A percentile compares a stretch with the other conserved stretches of the same genome.
These are phyloP conservation scores for Entomortierella chlamydospora DNA, from an alignment of 192 early-diverging fungal genomes.

Conservation along the genomic window DNA sequence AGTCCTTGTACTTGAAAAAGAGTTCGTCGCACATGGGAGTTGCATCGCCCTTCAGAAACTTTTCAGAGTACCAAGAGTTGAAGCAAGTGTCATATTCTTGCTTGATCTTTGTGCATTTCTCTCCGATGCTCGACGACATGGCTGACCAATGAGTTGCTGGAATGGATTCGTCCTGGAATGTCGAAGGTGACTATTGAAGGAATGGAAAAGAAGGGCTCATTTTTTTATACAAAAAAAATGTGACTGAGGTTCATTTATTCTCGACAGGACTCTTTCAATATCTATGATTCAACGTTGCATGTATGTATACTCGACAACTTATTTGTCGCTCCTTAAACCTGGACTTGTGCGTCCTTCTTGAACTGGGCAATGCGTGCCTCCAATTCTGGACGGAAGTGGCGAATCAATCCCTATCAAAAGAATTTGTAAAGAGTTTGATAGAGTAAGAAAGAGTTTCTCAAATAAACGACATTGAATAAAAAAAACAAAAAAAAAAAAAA, in stretches of 20 bases:
- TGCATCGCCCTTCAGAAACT: slow-evolving; percentile 89
- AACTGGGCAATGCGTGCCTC: slow-evolving; percentile 70
- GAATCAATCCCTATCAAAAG: slow-evolving; percentile 77
- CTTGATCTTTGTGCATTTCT: slow-evolving; percentile 83
- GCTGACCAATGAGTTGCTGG: slow-evolving; percentile 2
- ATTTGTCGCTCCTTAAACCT: slow-evolving; percentile 2
- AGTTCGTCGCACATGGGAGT: slow-evolving; percentile 84
- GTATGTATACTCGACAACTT: background rate
- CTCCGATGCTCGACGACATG: slow-evolving; percentile 73
- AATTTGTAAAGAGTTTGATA: too few species aligned
- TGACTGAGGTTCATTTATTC: background rate
- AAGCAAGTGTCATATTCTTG: slow-evolving; percentile 93
- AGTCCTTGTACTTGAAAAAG: slow-evolving; percentile 86
- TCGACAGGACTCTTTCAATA: too few species aligned
- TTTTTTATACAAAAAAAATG: background rate
- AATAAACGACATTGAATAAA: slow-evolving; percentile 50
- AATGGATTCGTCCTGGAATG: background rate
- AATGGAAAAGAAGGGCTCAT: background rate
- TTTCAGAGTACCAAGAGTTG: slow-evolving; percentile 96
- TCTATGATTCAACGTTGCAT: too few species aligned
- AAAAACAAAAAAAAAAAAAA: background rate
- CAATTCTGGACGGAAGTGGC: slow-evolving; percentile 91
- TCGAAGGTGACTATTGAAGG: background rate
- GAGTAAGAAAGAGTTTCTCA: background rate
- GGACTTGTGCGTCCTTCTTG: slow-evolving; percentile 31